Conservation (phyloP, 176 grass and related monocot genomes). For the Oryza meyeriana region DNA sequence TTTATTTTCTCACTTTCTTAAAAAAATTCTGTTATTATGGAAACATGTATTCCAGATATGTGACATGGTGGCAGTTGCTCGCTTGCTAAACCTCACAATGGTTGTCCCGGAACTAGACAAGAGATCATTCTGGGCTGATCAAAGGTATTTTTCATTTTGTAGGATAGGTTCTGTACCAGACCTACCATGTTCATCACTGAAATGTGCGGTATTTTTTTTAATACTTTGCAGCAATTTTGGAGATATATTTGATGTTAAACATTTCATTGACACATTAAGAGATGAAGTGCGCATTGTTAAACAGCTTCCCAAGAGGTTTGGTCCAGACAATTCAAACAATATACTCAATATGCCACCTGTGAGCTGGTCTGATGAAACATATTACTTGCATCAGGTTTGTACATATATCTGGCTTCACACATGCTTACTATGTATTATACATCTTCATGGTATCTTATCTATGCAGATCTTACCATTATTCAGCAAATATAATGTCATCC, state of each 20-base stretch:
- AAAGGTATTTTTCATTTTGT: conserved; percentile 56
- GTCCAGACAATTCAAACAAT: conserved; percentile 22
- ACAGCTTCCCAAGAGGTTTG: conserved; percentile 64
- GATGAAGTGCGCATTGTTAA: conserved; percentile 79
- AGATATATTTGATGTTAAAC: conserved; percentile 88
- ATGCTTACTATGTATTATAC: background rate
- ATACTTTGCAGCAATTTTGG: conserved; percentile 66
- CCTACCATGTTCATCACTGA: conserved; percentile 16
- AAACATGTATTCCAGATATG: conserved; percentile 63
- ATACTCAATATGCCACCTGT: conserved; percentile 72
- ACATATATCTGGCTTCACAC: conserved; percentile 8
- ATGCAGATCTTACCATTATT: conserved; percentile 91
- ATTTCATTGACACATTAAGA: conserved; percentile 85
- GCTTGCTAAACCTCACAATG: conserved; percentile 84
- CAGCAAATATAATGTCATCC: conserved; percentile 76
- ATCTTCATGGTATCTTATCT: conserved; percentile 14
- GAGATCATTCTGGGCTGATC: conserved; percentile 93
- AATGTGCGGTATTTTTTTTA: background rate
- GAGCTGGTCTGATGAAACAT: conserved; percentile 98
- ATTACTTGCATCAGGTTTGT: conserved; percentile 91
- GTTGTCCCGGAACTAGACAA: conserved; percentile 91
- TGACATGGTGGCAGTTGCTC: conserved; percentile 87
- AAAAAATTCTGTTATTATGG: conserved; percentile 5
- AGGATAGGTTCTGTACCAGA: background rate
- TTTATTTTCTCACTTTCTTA: background rate